These are phyloP conservation scores for Cryphonectria carpinicola DNA, from an alignment of 2,329 filamentous ascomycete species.

Conservation along the genomic window DNA sequence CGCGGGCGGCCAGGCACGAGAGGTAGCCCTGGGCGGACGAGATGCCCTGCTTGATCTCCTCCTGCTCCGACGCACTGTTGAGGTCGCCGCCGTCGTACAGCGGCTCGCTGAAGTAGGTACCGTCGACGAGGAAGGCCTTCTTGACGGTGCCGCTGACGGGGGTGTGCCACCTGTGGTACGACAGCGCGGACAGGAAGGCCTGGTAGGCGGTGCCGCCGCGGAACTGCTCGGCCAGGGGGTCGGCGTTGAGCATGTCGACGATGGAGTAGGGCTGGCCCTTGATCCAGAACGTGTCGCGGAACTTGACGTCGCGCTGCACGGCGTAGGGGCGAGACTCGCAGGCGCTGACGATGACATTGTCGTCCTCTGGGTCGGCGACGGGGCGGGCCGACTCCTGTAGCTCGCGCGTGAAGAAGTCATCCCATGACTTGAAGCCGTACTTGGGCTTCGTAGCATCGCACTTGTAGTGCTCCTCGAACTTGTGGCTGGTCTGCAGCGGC, in stretches of 20 bases:
- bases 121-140: constrained; percentile 58
- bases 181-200: constrained; percentile 68
- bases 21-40: constrained; percentile 67
- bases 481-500: constrained; percentile 45
- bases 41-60: constrained; percentile 42
- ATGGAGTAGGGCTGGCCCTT: constrained; percentile 72
- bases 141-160: constrained; percentile 66
- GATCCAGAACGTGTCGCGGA: constrained; percentile 67
- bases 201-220: constrained; percentile 70
- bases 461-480: constrained; percentile 63
- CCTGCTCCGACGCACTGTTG: constrained; percentile 33
- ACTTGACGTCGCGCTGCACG: constrained; percentile 52
- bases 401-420: constrained; percentile 67
- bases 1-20: constrained; percentile 68
- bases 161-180: constrained; percentile 74
- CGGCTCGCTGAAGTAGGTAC: constrained; percentile 70
- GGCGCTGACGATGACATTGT: constrained; percentile 60
- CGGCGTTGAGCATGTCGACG: constrained; percentile 64
- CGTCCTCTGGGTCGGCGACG: constrained; percentile 58
- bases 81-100: constrained; percentile 46
- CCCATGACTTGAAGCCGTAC: constrained; percentile 69
- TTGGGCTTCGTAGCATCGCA: constrained; percentile 60
- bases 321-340: constrained; percentile 67
- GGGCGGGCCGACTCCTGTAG: constrained; percentile 61
- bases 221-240: constrained; percentile 58